Evolutionary conservation across 805 yeast species (phyloP).

Genomic region (Metschnikowia orientalis): DNA sequence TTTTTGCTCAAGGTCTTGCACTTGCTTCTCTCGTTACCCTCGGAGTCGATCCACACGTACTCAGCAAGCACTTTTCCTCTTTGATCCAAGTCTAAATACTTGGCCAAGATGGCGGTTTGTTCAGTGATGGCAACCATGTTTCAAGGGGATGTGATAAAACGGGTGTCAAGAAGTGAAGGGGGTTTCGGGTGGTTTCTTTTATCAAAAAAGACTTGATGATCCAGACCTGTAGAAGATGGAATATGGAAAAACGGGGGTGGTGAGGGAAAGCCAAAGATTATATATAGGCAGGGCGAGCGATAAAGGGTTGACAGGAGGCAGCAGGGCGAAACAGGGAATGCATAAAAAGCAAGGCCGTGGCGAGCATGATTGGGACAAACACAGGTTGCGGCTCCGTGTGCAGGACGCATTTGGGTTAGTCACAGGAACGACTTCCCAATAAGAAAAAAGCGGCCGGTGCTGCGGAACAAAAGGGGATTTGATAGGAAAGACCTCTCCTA

Average conservation of each 20-base stretch:
- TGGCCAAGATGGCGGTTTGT: slow-evolving; percentile 77
- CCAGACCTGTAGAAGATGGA: slow-evolving; percentile 1
- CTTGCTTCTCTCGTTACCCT: slow-evolving; percentile 88
- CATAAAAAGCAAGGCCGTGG: slow-evolving; percentile 13
- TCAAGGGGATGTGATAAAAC: background rate
- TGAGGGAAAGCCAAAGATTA: slow-evolving; percentile 1
- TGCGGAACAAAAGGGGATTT: slow-evolving; percentile 5
- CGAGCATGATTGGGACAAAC: slow-evolving; percentile 7
- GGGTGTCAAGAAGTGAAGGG: background rate
- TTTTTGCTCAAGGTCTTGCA: slow-evolving; percentile 76
- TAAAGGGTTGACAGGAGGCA: slow-evolving; percentile 3
- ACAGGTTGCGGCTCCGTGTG: background rate
- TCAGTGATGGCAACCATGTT: slow-evolving; percentile 43
- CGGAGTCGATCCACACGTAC: slow-evolving; percentile 96
- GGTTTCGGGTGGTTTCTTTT: no score
- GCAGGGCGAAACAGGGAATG: slow-evolving; percentile 5
- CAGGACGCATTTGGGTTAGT: slow-evolving; percentile 2
- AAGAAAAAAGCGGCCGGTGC: slow-evolving; percentile 5
- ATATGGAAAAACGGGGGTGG: background rate
- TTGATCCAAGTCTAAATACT: slow-evolving; percentile 81
- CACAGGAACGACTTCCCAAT: slow-evolving; percentile 4
- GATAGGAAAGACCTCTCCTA: slow-evolving; percentile 10
- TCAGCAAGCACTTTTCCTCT: slow-evolving; percentile 87
- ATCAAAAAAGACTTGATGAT: no score
- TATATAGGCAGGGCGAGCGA: slow-evolving; percentile 3